Evolutionary conservation across 768 basidiomycete species (phyloP), one percentile per base, ranked within the genome.

Genomic region (Lactarius psammicola): DNA sequence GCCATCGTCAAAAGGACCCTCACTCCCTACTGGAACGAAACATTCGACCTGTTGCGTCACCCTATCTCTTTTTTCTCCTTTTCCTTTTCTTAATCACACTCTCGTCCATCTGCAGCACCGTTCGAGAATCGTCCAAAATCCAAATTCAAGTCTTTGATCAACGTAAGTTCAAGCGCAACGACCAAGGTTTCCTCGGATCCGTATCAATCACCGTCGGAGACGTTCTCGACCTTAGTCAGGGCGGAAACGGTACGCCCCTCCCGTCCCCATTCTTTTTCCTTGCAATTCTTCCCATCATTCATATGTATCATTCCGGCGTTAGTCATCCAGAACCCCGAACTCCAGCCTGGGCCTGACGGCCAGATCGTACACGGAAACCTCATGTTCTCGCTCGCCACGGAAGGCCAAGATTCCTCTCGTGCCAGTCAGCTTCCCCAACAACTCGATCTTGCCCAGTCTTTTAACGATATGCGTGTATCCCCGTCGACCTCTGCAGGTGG

Each of bases 91-190:
- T 23, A 18, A 28, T 17, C 62, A 15, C 36, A 33, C 67, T 23
- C 62, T 63, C 69, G 34, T 33, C 42, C 63, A 40, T 66, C 49
- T 30, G 4, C 69, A 92, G 92, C 69, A 82, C 81, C 67, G 85
- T 94, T 69, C 87, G 84, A 54, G 87, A 85, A 67, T 86, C 86
- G 33, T 94, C 92, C 40, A 81, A 85, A 70, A 82, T 95, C 72
- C 82, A 84, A 30, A 90, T 95, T 55, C 92, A 95, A 78, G 85
- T 96, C 65, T 94, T 95, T 73, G 94, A 96, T 80, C 88, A 93
- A 76, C 84, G 86, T 73, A 93, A 91, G 76, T 94, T 92, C 78
- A 93, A 84, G 78, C 87, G 87, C 75, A 85, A 87, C 71, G 94
- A 95, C 74, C 94, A 95, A 80, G 93, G 79, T 10, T 82, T 80